Evolutionary conservation across 495 filamentous ascomycete species (phyloP), one percentile per base, ranked within the genome.

Genomic region (Echria macrotheca): DNA sequence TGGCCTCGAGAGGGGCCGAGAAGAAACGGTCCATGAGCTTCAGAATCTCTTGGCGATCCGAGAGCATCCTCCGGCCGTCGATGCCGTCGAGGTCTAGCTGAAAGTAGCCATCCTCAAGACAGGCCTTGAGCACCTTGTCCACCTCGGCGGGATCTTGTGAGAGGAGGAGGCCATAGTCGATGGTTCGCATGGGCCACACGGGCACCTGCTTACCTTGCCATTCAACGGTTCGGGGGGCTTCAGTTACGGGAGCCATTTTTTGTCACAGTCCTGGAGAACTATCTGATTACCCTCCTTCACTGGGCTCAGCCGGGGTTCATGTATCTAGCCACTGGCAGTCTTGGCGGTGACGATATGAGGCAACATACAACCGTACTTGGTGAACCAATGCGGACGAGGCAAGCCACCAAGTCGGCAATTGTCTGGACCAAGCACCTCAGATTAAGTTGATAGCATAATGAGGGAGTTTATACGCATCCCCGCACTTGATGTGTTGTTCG

Each of bases 21-120:
- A 79, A 75, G 59, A 73, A 77, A 44, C 70, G 68, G 56, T 76
- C 55, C 69, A 77, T 76, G 31, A 79, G 67, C 52, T 72, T 67
- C 35, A 75, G 66, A 19, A 69, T 69, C 50, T 74, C 66, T 53
- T 70, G 62, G 54, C 69, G 66, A 59, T 74, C 69, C 29, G 66
- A 62, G 48, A 75, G 60, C 63, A 73, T 65, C 24, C 71, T 46
- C 53, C 68, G 64, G 58, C 70, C 71, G 58, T 75, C 71, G 52
- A 74, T 72, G 50, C 60, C 59, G 42, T 63, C 50, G 23, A 79
- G 69, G 60, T 79, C 70, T 42, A 80, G 73, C 56, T 80, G 74
- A 63, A 81, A 80, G 69, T 76, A 76, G 10, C 77, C 78, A 12
- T 70, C 60, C 11, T 71, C 61, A 51, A 71, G 65, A 58, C 74